Conservation (phyloP, 2,329 filamentous ascomycete species). For the Penicillium oxalicum region DNA sequence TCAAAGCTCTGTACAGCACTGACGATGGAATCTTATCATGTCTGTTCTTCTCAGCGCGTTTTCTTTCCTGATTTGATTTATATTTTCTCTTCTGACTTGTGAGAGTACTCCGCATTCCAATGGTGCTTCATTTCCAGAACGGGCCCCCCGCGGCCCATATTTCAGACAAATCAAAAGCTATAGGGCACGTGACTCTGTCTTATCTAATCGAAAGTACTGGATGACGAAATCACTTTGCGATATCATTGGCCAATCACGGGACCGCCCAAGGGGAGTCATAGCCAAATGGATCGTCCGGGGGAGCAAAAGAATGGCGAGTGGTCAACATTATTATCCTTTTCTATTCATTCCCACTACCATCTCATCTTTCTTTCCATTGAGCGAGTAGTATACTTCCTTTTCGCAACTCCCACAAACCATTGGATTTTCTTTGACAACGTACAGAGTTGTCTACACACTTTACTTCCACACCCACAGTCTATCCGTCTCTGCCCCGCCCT, state of each 20-base stretch:
- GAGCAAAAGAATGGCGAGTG: conserved; percentile 2
- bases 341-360: conserved; percentile 2
- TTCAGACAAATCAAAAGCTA: not conserved
- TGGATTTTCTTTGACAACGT: not conserved
- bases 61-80: too few relatives aligned
- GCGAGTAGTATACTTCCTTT: not conserved
- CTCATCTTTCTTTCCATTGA: conserved; percentile 5
- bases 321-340: conserved; percentile 4
- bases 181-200: not conserved
- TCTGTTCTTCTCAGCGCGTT: too few relatives aligned
- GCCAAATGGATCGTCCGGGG: conserved; percentile 10
- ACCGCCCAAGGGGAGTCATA: conserved; percentile 14
- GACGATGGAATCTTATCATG: too few relatives aligned
- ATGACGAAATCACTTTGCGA: conserved; percentile 14
- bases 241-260: conserved; percentile 9
- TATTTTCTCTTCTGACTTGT: too few relatives aligned
- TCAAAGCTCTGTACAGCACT: too few relatives aligned
- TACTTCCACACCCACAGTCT: not conserved
- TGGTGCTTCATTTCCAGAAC: too few relatives aligned
- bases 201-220: not conserved
- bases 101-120: too few relatives aligned
- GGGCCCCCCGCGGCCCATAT: too few relatives aligned
- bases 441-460: not conserved
- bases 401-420: too few relatives aligned
- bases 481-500: conserved; percentile 21